Base-by-base conservation (phyloP, 805 yeast species). In the Hanseniaspora thailandica region DNA sequence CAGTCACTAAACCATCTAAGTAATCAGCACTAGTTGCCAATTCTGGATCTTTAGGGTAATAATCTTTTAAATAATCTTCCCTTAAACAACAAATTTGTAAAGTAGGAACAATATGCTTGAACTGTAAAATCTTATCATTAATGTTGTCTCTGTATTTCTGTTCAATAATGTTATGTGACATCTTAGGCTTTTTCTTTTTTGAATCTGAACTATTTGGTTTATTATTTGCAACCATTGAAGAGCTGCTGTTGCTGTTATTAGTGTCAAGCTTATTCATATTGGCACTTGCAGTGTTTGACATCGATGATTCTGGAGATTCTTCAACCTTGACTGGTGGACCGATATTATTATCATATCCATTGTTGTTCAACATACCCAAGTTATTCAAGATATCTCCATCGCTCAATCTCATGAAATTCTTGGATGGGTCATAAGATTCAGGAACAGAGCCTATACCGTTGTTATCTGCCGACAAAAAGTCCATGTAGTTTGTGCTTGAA, bases 81-180 rank as follows among this genome's bases (percentile, higher is more conserved):
- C 71, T 74, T 46, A 71, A 72, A 41, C 69, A 71, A 3, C 70
- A 69, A 20, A 67, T 71, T 61, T 86, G 72, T 47, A 81, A 67
- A 2, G 85, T 70, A 1, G 86, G 86, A 13, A 81, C 85, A 4
- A 81, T 78, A 56, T 82, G 83, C 59, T 85, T 73, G 41, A 82
- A 71, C 50, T 75, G 76, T 55, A 75, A 63, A 49, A 82, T 82
- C 67, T 82, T 82, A 55, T 80, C 77, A 62, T 82, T 82, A 59
- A 82, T 81, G 60, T 81, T 82, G 7, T 83, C 77, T 63, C 88
- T 70, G 66, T 82, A 82, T 61, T 80, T 79, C 66, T 80, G 81
- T 61, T 82, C 88, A 60, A 82, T 80, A 71, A 80, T 75, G 61
- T 82, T 82, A 66, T 82, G 87, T 2, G 85, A 76, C 2, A 78